phyloP scores from a whole-genome alignment of 495 filamentous ascomycete species.

The Penicillium pancosmium region DNA sequence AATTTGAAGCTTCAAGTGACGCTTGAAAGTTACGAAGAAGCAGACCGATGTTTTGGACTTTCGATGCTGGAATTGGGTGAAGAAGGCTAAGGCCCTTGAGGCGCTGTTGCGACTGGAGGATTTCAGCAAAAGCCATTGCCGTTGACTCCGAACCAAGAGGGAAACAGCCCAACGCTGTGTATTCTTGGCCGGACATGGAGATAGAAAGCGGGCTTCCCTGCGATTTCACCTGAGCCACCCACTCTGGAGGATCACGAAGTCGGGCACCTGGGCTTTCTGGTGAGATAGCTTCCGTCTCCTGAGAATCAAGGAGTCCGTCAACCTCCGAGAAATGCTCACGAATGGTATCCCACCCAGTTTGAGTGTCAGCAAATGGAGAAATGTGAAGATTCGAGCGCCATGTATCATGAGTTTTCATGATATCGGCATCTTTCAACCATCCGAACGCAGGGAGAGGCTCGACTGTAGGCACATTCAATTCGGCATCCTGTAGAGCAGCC shows the following conservation, averaged over 20 bases:
- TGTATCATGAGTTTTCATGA: slow-evolving; percentile 54
- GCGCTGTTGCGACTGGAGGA: slow-evolving; percentile 53
- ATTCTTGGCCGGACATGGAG: slow-evolving; percentile 48
- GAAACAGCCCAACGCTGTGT: slow-evolving; percentile 56
- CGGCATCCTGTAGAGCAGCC: slow-evolving; percentile 44
- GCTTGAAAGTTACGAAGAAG: slow-evolving; percentile 39
- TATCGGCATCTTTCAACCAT: slow-evolving; percentile 56
- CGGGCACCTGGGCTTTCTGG: slow-evolving; percentile 13
- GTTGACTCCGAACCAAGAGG: slow-evolving; percentile 55
- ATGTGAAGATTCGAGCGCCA: slow-evolving; percentile 52
- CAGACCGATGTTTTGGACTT: slow-evolving; percentile 37
- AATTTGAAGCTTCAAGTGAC: slow-evolving; percentile 17
- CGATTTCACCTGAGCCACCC: slow-evolving; percentile 39
- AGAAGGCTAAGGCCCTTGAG: slow-evolving; percentile 50
- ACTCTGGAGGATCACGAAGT: slow-evolving; percentile 44
- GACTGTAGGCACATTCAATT: slow-evolving; percentile 33
- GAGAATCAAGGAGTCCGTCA: slow-evolving; percentile 30
- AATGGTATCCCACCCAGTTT: slow-evolving; percentile 34
- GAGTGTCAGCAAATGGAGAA: slow-evolving; percentile 11
- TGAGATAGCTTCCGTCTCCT: slow-evolving; percentile 17
- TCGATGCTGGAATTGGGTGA: slow-evolving; percentile 41
- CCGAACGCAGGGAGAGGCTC: slow-evolving; percentile 57
- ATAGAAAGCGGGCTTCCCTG: slow-evolving; percentile 52
- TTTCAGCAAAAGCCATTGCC: slow-evolving; percentile 47
- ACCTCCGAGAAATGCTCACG: slow-evolving; percentile 32